A percentile compares a stretch with the other conserved stretches of the same genome.
These are phyloP conservation scores for Candida nanaspora DNA, from an alignment of 805 yeast genomes.

Conservation along the genomic window DNA sequence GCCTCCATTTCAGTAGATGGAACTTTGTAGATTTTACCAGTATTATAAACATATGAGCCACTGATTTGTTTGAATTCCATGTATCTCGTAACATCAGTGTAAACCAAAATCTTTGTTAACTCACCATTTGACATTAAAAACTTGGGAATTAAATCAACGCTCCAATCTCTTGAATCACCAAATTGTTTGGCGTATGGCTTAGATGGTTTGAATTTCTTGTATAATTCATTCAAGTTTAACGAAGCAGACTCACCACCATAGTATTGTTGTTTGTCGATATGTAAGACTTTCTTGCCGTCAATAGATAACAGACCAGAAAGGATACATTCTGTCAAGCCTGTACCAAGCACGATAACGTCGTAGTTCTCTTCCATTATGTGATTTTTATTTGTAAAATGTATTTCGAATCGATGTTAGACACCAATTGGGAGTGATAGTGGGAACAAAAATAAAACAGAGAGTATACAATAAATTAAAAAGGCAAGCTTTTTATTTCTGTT, in stretches of 20 bases:
- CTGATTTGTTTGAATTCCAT: slow-evolving; percentile 93
- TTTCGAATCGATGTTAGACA: too few species aligned
- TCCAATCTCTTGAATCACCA: slow-evolving; percentile 97
- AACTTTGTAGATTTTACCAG: slow-evolving; percentile 88
- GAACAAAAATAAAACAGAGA: too few species aligned
- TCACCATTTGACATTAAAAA: slow-evolving; percentile 97
- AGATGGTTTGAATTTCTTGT: slow-evolving; percentile 80
- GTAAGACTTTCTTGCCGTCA: slow-evolving; percentile 97
- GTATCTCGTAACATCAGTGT: slow-evolving; percentile 93
- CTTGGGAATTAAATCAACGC: slow-evolving; percentile 94
- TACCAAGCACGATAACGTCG: slow-evolving; percentile 92
- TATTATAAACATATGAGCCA: slow-evolving; percentile 91
- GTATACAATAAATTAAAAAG: too few species aligned
- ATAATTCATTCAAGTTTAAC: slow-evolving; percentile 63
- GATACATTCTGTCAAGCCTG: slow-evolving; percentile 94
- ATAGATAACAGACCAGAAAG: slow-evolving; percentile 89
- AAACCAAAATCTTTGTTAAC: slow-evolving; percentile 88
- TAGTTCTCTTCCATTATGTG: slow-evolving; percentile 81
- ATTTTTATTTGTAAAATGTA: neutral
- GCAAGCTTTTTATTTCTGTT: too few species aligned
- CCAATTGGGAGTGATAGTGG: too few species aligned
- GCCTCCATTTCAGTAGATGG: slow-evolving; percentile 93
- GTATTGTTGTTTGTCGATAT: slow-evolving; percentile 92
- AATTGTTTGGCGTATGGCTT: slow-evolving; percentile 60
- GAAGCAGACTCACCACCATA: slow-evolving; percentile 94